These are phyloP conservation scores for Ambrosiella cleistominuta DNA, from an alignment of 2,329 filamentous ascomycete genomes.

Conservation along the genomic window DNA sequence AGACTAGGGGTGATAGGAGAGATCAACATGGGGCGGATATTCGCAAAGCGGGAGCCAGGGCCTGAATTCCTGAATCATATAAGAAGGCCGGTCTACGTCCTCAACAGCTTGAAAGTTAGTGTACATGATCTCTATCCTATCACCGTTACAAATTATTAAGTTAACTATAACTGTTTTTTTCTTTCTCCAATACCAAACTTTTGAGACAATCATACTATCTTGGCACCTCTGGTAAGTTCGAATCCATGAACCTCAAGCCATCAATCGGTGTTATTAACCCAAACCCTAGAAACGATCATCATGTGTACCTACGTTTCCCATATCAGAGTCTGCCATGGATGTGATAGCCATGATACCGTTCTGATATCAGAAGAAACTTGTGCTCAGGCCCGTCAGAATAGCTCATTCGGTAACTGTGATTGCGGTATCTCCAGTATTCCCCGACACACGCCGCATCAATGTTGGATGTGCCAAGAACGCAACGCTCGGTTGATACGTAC, in stretches of 20 bases:
- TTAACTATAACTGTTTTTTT: background rate
- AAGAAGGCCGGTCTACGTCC: background rate
- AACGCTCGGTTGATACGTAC: slow-evolving; percentile 9
- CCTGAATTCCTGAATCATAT: background rate
- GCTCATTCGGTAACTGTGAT: slow-evolving; percentile 23
- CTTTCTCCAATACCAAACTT: background rate
- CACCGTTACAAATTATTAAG: background rate
- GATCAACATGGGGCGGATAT: background rate
- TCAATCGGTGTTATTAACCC: background rate
- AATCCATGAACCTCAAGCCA: background rate
- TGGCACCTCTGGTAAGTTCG: background rate
- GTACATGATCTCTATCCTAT: background rate
- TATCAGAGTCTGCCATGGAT: slow-evolving; percentile 21
- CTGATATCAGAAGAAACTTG: slow-evolving; percentile 23
- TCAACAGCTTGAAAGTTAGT: background rate
- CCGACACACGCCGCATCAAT: slow-evolving; percentile 19
- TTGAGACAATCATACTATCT: slow-evolving; percentile 15
- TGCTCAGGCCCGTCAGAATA: slow-evolving; percentile 17
- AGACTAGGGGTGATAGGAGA: slow-evolving; percentile 1
- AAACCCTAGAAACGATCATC: slow-evolving; percentile 1
- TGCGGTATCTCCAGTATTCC: slow-evolving; percentile 18
- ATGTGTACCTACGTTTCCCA: slow-evolving; percentile 25
- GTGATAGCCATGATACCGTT: slow-evolving; percentile 21
- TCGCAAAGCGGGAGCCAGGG: background rate
- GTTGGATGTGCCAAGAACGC: slow-evolving; percentile 20